Evolutionary conservation across 2,329 filamentous ascomycete genomes (phyloP), one percentile per base, ranked within the genome.

Genomic region (Zalaria sp.): DNA sequence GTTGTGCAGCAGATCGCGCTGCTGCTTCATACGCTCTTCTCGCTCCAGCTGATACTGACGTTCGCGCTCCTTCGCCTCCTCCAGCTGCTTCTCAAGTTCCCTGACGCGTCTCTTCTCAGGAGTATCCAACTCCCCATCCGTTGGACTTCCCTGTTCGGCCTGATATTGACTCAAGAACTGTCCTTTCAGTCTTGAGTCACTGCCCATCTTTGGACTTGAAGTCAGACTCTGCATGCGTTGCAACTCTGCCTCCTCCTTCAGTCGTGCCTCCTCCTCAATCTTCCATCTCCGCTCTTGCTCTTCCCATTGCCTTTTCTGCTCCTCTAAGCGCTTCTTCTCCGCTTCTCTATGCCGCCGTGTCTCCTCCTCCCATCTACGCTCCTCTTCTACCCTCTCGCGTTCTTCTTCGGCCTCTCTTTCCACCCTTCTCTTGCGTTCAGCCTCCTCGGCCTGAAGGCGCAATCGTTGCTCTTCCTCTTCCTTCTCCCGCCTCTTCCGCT

Each of bases 91-190:
- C 62, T 96, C 89, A 4, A 96, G 70, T 57, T 95, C 81, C 52
- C 75, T 75, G 47, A 95, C 79, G 34, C 87, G 77, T 48, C 71
- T 73, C 47, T 69, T 75, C 58, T 89, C 75, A 2, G 67, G 61
- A 25, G 65, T 66, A 46, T 62, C 47, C 53, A 55, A 55, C 44
- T 62, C 57, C 51, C 53, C 51, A 50, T 41, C 60, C 54, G 46
- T 68, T 54, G 50, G 55, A 31, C 57, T 40, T 51, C 57, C 35
- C 56, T 83, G 77, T 50, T 85, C 79, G 18, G 80, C 77, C 57
- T 85, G 81, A 57, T 94, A 93, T 56, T 94, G 83, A 55, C 83
- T 89, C 39, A 93, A 71, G 52, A 81, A 88, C 56, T 94, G 87
- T 2, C 87, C 87, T 46, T 79, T 81, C 25, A 94, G 68, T 47